A percentile compares a stretch with the other conserved stretches of the same genome.
Conservation (phyloP, 2,329 filamentous ascomycete species). For the Fusarium sp. region DNA sequence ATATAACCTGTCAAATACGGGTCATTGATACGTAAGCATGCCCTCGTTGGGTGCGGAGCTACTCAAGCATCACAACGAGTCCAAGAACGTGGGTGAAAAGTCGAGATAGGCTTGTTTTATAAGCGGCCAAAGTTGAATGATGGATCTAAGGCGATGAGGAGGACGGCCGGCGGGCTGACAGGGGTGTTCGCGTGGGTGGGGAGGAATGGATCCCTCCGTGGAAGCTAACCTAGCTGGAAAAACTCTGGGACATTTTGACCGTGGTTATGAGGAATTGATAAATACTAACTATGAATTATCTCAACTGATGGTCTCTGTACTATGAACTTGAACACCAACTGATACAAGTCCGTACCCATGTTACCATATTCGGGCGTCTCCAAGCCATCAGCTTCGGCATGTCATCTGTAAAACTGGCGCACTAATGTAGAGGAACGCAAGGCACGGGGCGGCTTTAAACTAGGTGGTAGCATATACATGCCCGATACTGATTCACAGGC, state of each 20-base stretch:
- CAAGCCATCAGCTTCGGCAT: conserved; percentile 1
- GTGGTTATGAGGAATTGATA: background rate
- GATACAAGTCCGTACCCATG: background rate
- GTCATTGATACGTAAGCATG: background rate
- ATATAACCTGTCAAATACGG: conserved; percentile 14
- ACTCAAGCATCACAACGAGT: conserved; percentile 67
- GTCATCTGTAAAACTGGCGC: conserved; percentile 8
- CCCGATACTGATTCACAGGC: conserved; percentile 19
- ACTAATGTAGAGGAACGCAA: conserved; percentile 25
- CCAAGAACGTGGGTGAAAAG: conserved; percentile 64
- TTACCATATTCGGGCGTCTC: too few relatives aligned
- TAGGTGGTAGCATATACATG: conserved; percentile 21
- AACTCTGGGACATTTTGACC: conserved; percentile 32
- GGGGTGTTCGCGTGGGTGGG: conserved; percentile 21
- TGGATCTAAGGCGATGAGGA: conserved; percentile 41
- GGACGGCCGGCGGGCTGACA: conserved; percentile 30
- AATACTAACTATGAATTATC: background rate
- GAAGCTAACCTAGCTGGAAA: conserved; percentile 17
- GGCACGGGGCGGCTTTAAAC: conserved; percentile 9
- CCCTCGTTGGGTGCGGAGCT: conserved; percentile 49
- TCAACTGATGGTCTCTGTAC: background rate
- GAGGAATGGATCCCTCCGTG: conserved; percentile 21
- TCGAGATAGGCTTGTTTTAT: conserved; percentile 43
- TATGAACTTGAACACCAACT: background rate
- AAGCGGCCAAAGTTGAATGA: conserved; percentile 47